Base-by-base conservation (phyloP, 768 basidiomycete genomes). In the Pilatotrama ljubarskyi region DNA sequence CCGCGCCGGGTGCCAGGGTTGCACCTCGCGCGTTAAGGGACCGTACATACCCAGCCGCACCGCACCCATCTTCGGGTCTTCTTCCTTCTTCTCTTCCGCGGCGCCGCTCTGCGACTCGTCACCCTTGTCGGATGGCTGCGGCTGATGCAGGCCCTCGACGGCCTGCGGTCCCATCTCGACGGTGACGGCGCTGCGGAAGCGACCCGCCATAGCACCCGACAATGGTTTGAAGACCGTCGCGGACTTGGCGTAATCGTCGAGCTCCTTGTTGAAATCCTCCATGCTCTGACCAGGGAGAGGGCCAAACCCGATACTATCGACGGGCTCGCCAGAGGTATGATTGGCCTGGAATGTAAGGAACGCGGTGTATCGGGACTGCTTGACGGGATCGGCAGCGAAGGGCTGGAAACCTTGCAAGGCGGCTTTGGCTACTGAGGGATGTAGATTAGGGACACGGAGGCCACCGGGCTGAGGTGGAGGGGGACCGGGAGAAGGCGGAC, bases 211-310 rank as follows among this genome's bases (percentile, higher is more conserved):
- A 15, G 93, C 92, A 2, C 90, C 92, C 0, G 86, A 84, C 64
- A 95, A 84, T 0, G 97, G 97, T 67, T 93, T 93, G 77, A 98
- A 98, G 26, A 98, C 83, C 24, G 82, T 75, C 0, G 96, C 96
- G 0, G 93, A 82, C 70, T 94, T 92, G 2, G 91, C 84, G 64
- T 93, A 98, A 66, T 96, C 93, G 41, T 78, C 78, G 29, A 96
- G 75, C 72, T 99, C 97, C 64, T 86, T 87, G 66, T 88, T 84
- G 71, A 91, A 92, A 20, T 84, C 84, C 26, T 90, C 85, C 6
- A 78, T 74, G 13, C 73, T 79, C 70, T 94, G 91, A 0, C 75
- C 78, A 0, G 84, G 81, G 5, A 82, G 82, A 15, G 79, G 72
- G 0, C 85, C 81, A 17, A 85, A 77, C 0, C 82, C 77, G 15